These are phyloP conservation scores for sorghum (Sorghum bicolor) DNA, from an alignment of 176 grass and related monocot species.

Conservation along the genomic window DNA sequence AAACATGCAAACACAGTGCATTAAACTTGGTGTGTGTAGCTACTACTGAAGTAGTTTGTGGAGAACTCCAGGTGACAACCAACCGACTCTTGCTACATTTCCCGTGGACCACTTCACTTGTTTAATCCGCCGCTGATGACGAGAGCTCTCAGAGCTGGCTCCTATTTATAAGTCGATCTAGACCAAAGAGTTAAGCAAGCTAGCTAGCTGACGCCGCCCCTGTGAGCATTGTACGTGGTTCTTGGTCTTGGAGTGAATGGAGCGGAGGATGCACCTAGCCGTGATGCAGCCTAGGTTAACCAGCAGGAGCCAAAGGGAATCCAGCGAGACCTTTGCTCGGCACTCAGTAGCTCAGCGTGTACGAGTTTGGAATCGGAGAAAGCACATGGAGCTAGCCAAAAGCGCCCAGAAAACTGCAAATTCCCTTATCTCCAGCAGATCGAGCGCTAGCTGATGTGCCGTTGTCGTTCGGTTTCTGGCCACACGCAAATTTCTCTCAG, in stretches of 20 bases:
- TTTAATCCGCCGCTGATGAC: constrained; percentile 31
- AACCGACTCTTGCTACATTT: constrained; percentile 23
- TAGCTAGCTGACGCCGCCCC: not conserved
- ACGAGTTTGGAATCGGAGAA: constrained; percentile 13
- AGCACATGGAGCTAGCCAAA: constrained; percentile 9
- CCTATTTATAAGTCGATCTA: constrained; percentile 70
- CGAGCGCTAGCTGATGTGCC: not conserved
- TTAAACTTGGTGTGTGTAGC: not conserved
- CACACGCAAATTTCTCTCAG: no score
- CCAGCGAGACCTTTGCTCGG: constrained; percentile 16
- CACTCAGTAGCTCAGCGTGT: not conserved
- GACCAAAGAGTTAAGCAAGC: not conserved
- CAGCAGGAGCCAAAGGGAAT: constrained; percentile 26
- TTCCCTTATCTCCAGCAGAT: constrained; percentile 44
- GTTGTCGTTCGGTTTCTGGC: constrained; percentile 25
- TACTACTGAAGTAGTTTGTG: constrained; percentile 42
- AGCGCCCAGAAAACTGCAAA: not conserved
- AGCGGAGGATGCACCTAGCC: constrained; percentile 48
- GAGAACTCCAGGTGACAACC: constrained; percentile 34
- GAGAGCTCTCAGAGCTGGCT: constrained; percentile 27
- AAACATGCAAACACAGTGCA: not conserved
- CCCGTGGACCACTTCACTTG: constrained; percentile 35
- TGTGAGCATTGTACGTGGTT: not conserved
- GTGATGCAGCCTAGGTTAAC: constrained; percentile 51
- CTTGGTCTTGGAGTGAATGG: constrained; percentile 4